Evolutionary conservation across 441 rosid species (phyloP), one percentile per base, ranked within the genome.

Genomic region (Gossypium laxum): DNA sequence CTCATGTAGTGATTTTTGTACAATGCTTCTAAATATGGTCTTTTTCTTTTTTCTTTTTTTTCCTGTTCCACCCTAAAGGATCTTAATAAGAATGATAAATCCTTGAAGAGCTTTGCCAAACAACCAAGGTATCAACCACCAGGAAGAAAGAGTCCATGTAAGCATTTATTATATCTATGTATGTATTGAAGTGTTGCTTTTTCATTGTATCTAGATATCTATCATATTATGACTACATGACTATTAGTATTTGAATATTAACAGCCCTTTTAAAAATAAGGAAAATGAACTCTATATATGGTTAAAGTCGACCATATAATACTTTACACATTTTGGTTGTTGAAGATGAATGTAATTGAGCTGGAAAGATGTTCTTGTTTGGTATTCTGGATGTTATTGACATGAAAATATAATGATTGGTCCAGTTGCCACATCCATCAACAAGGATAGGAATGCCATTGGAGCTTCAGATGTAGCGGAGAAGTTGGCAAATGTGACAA

Each of bases 61-160:
- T 19, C 15, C 1, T 24, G 50, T 30, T 2, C 70, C 68, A 5
- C 12, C 60, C 15, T 70, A 52, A 72, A 93, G 93, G 88, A 81
- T 82, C 77, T 81, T 0, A 61, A 73, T 34, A 85, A 82, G 87
- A 82, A 80, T 54, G 85, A 80, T 18, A 87, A 83, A 69, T 72
- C 81, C 65, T 45, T 73, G 60, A 85, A 80, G 67, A 72, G 76
- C 71, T 60, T 72, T 64, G 79, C 75, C n/a, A 88, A 61, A 73
- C 91, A 82, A 72, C 72, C 81, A 19, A 87, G 77, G 75, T 92
- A 89, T 80, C 88, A 73, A 38, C 91, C 91, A 11, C 91, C 88
- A 0, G 90, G 87, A 74, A 88, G 83, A 82, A 92, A 86, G 76
- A 88, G 87, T 80, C 89, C 91, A 52, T 57, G 98, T 91, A 87